Conservation (phyloP, 2,329 filamentous ascomycete species). For the Akanthomyces muscarius region DNA sequence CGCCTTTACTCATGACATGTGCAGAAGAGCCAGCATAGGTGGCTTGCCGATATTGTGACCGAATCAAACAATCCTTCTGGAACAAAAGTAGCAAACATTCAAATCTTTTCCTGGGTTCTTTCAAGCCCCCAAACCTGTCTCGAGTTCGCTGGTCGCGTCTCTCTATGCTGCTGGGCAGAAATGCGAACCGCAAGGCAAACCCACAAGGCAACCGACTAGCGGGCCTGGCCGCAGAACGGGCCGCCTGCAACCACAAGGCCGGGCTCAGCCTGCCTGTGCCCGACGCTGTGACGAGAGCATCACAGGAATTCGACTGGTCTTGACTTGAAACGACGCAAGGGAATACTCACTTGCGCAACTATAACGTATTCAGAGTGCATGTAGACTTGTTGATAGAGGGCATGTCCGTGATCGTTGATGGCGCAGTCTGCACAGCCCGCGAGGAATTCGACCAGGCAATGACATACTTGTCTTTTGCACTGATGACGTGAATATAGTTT, state of each 20-base stretch:
- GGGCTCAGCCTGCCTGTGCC: conserved; percentile 6
- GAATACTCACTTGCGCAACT: background rate
- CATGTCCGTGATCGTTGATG: background rate
- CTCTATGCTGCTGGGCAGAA: background rate
- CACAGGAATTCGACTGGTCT: background rate
- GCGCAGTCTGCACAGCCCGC: conserved; percentile 11
- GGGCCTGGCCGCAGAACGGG: conserved; percentile 12
- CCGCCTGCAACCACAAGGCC: conserved; percentile 10
- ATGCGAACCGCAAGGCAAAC: conserved; percentile 14
- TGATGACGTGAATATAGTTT: background rate
- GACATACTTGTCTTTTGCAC: background rate
- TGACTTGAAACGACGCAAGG: background rate
- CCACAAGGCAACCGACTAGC: conserved; percentile 2
- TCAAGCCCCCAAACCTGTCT: no score
- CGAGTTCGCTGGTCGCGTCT: background rate
- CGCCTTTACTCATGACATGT: background rate
- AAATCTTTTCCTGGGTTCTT: background rate
- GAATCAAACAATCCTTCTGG: background rate
- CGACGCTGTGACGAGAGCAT: background rate
- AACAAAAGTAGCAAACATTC: background rate
- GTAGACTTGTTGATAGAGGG: background rate
- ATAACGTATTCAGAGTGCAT: background rate
- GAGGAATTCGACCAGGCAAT: background rate
- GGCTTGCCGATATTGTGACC: background rate
- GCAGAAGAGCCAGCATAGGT: background rate